A percentile compares a stretch with the other conserved stretches of the same genome.
These are phyloP conservation scores for Eucalyptus shirleyi DNA, from an alignment of 345 rosid species.

Conservation along the genomic window DNA sequence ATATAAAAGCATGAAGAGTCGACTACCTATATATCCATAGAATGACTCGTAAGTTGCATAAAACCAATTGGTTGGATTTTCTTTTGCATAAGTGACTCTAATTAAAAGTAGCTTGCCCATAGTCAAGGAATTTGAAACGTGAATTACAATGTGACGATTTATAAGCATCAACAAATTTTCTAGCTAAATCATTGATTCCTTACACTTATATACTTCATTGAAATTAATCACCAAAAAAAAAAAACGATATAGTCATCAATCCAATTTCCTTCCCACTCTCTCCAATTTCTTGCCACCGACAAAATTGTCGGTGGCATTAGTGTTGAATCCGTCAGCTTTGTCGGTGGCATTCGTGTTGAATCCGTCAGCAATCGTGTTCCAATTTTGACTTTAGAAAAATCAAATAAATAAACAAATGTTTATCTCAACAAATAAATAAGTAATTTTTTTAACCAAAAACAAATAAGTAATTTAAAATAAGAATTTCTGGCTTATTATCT, in stretches of 20 bases:
- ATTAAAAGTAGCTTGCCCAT: rapidly evolving
- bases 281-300: not conserved
- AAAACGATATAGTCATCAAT: not conserved
- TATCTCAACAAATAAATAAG: not conserved
- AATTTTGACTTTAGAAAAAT: not conserved
- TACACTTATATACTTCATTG: not conserved
- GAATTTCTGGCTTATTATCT: not conserved
- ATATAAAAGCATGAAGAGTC: not conserved
- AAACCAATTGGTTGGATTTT: not conserved
- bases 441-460: not conserved
- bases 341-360: not conserved
- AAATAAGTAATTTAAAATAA: not conserved
- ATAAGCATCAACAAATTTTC: not conserved
- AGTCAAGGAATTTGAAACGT: not conserved
- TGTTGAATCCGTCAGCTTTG: not conserved
- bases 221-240: not conserved
- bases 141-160: not conserved
- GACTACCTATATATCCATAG: rapidly evolving
- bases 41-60: rapidly evolving
- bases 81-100: rapidly evolving
- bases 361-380: not conserved
- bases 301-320: not conserved
- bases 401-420: not conserved
- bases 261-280: not conserved
- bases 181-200: not conserved